Conservation (phyloP, 306 rosid species). For the Vicia villosa region DNA sequence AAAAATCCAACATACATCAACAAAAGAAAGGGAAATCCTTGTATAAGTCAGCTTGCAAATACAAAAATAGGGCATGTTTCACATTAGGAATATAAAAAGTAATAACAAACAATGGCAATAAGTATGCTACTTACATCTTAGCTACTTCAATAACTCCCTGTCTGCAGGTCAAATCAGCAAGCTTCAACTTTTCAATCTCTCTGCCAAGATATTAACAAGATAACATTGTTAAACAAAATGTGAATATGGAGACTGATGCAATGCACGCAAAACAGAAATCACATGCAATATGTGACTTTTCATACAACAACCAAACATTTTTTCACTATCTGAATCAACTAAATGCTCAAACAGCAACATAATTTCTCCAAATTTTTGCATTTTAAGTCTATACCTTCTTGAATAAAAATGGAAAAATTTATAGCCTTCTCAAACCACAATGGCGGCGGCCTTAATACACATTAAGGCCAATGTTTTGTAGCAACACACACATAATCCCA, state of each 20-base stretch:
- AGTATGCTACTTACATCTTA: slow-evolving; percentile 75
- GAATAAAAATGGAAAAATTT: too few species aligned
- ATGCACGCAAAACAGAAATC: not conserved
- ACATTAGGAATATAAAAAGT: slow-evolving; percentile 2
- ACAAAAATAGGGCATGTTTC: not conserved
- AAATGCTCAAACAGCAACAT: not conserved
- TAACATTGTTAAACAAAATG: not conserved
- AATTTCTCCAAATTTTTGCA: not conserved
- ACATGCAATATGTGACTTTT: not conserved
- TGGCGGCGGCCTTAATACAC: not conserved
- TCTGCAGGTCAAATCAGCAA: slow-evolving; percentile 88
- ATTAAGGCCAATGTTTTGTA: too few species aligned
- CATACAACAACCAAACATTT: not conserved
- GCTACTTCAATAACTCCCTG: slow-evolving; percentile 97
- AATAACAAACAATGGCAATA: slow-evolving; percentile 3
- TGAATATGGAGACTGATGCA: not conserved
- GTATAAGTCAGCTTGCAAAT: not conserved
- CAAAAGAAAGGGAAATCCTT: too few species aligned
- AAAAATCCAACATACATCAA: not conserved
- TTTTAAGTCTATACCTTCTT: not conserved
- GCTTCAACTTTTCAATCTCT: slow-evolving; percentile 95
- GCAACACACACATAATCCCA: too few species aligned
- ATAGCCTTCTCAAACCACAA: not conserved
- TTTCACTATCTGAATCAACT: not conserved
- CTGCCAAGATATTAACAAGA: slow-evolving; percentile 50